Conservation (phyloP, 805 yeast species). For the Kodamaea neixiangensis region DNA sequence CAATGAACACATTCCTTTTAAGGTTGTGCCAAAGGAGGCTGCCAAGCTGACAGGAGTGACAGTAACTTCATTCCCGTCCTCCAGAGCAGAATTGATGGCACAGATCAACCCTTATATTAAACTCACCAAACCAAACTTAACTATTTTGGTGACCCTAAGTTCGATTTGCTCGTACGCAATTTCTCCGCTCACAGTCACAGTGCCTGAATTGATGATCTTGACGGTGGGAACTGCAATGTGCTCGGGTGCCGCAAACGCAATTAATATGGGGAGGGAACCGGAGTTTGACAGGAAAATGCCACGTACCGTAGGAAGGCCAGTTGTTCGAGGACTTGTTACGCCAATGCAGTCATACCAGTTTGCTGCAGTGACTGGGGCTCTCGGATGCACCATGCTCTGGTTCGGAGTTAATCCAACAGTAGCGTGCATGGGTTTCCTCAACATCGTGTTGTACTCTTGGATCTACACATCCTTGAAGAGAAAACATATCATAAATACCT, state of each 20-base stretch:
- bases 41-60: neutral
- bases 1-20: conserved; percentile 51
- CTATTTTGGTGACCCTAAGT: conserved; percentile 84
- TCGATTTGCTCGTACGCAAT: conserved; percentile 93
- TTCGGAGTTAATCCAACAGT: conserved; percentile 87
- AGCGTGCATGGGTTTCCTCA: conserved; percentile 74
- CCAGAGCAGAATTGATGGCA: conserved; percentile 32
- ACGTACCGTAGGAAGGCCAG: conserved; percentile 86
- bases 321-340: conserved; percentile 77
- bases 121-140: conserved; percentile 86
- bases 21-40: conserved; percentile 46
- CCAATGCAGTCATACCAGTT: conserved; percentile 77
- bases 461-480: conserved; percentile 89
- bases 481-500: conserved; percentile 81
- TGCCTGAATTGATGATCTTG: conserved; percentile 67
- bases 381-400: conserved; percentile 69
- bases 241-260: conserved; percentile 94
- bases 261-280: conserved; percentile 96
- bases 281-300: conserved; percentile 84
- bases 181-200: conserved; percentile 78
- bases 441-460: conserved; percentile 86
- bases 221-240: conserved; percentile 85
- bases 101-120: conserved; percentile 66
- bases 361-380: conserved; percentile 70
- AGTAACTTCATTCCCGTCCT: conserved; percentile 2